Evolutionary conservation across 192 early-diverging fungal species (phyloP), one percentile per base, ranked within the genome.

Genomic region (Funneliformis geosporum): DNA sequence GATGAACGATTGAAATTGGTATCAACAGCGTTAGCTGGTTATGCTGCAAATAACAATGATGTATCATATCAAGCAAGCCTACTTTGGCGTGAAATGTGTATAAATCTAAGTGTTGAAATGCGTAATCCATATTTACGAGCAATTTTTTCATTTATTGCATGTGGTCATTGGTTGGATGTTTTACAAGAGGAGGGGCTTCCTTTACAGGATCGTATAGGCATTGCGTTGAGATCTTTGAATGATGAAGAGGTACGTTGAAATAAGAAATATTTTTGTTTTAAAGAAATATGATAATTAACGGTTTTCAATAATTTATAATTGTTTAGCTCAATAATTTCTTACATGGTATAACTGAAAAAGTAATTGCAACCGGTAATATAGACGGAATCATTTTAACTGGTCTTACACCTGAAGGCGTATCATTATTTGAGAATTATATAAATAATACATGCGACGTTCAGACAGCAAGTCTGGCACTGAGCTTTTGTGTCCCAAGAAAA

Each of bases 371-470:
- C 16, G 98, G 98, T 5, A 87, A 94, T 73, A 83, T 98, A 38
- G 90, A 93, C 67, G 97, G 94, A 8, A 83, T 99, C 42, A 79
- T 95, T 46, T 79, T 98, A 38, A 97, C 96, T 7, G 98, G 98
- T 16, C 79, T 96, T 50, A 85, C 86, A 33, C 86, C 86, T 33
- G 79, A 83, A 8, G 93, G 94, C 4, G 84, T 96, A 11, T 87
- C 91, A 40, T 80, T 98, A 62, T 85, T 98, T 79, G 90, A 94
- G 70, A 84, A 86, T 43, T 96, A 94, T 80, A 87, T 98, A 10
- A 92, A 99, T 86, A 80, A 81, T 40, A 95, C 95, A 2, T 94
- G 93, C 2, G 98, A 99, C 80, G 89, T 97, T 66, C 98, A 99
- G 84, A 97, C 95, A 4, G 95, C 93, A 0, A 87, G 91, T 38